Conservation (phyloP, 2,329 filamentous ascomycete genomes). For the Epicoccum sorghinum region DNA sequence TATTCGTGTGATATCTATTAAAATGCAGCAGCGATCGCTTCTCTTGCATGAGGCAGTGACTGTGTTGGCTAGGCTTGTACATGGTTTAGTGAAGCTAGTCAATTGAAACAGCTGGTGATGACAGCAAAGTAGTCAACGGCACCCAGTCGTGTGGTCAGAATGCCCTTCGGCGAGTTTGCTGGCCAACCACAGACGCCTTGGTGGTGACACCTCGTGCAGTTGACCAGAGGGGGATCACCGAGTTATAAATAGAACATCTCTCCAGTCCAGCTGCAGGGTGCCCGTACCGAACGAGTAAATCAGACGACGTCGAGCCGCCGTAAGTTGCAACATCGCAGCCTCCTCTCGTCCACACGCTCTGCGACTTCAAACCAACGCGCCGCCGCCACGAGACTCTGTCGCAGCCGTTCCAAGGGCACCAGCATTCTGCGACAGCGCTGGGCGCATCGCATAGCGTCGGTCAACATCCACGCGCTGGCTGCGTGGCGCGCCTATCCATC, state of each 20-base stretch:
- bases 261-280: constrained; percentile 11
- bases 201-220: constrained; percentile 8
- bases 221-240: constrained; percentile 9
- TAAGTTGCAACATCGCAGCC: constrained; percentile 4
- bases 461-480: constrained; percentile 26
- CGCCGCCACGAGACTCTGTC: constrained; percentile 1
- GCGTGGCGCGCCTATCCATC: constrained; percentile 15
- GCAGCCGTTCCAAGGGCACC: not conserved
- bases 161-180: not conserved
- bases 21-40: too few relatives aligned
- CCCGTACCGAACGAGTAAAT: constrained; percentile 12
- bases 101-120: not conserved
- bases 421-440: constrained; percentile 28
- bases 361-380: constrained; percentile 3
- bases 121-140: not conserved
- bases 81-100: not conserved
- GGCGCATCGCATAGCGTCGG: constrained; percentile 38
- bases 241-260: constrained; percentile 16
- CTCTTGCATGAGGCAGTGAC: too few relatives aligned
- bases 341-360: constrained; percentile 11
- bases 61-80: not conserved
- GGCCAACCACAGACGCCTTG: constrained; percentile 7
- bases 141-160: constrained; percentile 4
- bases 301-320: constrained; percentile 13
- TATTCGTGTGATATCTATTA: too few relatives aligned